Percentiles rank a stretch among this genome's conserved stretches.
Conservation (phyloP, 2,329 filamentous ascomycete species). For the Daldinia sp. region DNA sequence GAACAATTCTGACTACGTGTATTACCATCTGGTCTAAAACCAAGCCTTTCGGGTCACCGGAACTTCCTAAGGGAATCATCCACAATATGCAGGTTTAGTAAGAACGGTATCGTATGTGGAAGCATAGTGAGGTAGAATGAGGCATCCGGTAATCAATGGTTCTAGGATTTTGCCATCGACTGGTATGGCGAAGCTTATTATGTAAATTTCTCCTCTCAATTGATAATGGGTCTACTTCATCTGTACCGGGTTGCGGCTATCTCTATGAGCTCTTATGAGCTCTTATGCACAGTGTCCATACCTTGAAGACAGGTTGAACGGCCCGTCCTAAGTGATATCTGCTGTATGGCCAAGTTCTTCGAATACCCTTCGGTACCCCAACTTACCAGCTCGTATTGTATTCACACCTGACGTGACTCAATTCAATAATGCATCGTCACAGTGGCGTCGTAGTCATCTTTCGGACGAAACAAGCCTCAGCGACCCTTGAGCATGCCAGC, state of each 20-base stretch:
- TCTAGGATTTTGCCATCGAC: constrained; percentile 6
- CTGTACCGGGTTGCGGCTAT: constrained; percentile 5
- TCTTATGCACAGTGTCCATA: constrained; percentile 9
- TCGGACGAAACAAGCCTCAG: constrained; percentile 25
- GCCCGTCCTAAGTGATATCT: background rate
- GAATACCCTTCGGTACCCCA: background rate
- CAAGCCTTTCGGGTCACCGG: constrained; percentile 13
- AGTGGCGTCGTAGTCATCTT: constrained; percentile 1
- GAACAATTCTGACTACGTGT: constrained; percentile 26
- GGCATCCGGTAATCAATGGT: background rate
- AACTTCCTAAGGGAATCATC: constrained; percentile 10
- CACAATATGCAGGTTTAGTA: constrained; percentile 13
- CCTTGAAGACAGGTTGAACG: constrained; percentile 3
- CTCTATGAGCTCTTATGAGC: constrained; percentile 6
- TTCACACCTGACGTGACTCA: constrained; percentile 18
- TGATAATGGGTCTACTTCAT: constrained; percentile 18
- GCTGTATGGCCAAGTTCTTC: constrained; percentile 1
- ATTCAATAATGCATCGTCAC: constrained; percentile 14
- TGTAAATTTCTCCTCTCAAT: constrained; percentile 13
- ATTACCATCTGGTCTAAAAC: constrained; percentile 12
- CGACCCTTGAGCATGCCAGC: constrained; percentile 23
- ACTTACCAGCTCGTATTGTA: constrained; percentile 11
- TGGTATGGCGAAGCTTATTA: background rate
- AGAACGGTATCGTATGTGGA: constrained; percentile 1
- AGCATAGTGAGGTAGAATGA: background rate